Base-by-base conservation (phyloP, 768 basidiomycete species). In the Mycena belliarum region DNA sequence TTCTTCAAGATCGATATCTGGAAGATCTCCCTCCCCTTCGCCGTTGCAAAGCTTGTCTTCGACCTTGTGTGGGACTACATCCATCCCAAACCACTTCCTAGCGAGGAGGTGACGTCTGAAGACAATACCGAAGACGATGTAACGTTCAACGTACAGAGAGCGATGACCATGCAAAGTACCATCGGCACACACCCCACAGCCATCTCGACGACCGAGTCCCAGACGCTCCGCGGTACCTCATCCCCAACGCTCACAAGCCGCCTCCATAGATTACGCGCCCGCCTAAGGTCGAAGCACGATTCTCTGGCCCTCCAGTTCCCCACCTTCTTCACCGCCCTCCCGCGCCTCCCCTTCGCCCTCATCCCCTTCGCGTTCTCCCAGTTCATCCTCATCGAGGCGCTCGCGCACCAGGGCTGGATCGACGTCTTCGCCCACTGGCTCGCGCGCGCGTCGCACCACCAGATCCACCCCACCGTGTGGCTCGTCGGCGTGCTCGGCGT, bases 291-390 rank as follows among this genome's bases (percentile, higher is more conserved):
- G 20, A 52, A 11, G 26, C 46, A 66, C 59, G 47, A 44, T 7
- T 50, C 40, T n/a, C 60, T 70, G 60, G n/a, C 74, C 38, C 56
- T 53, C 21, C 75, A 76, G 38, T 91, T 93, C 69, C 93, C 93
- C 0, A 93, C 89, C 2, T 77, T 89, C 61, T 77, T 81, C 69
- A 82, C 81, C 14, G 82, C 85, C 21, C 74, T 86, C 25, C 79
- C 83, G 1, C 82, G 87, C 25, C 76, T 95, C 0, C 95, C 94
- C 0, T 85, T 94, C 59, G 80, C 84, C 16, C 83, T 97, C 9
- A 75, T 97, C 18, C 93, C 93, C 0, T 98, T 98, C 67, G 91
- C 93, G 0, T 94, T 97, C 67, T 88, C 89, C 0, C 93, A 95
- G 72, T 98, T 98, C 74, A 92, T 98, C 63, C 84, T 98, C 57